Evolutionary conservation across 176 grass and related monocot genomes (phyloP), one percentile per base, ranked within the genome.

Genomic region (Ananas comosus): DNA sequence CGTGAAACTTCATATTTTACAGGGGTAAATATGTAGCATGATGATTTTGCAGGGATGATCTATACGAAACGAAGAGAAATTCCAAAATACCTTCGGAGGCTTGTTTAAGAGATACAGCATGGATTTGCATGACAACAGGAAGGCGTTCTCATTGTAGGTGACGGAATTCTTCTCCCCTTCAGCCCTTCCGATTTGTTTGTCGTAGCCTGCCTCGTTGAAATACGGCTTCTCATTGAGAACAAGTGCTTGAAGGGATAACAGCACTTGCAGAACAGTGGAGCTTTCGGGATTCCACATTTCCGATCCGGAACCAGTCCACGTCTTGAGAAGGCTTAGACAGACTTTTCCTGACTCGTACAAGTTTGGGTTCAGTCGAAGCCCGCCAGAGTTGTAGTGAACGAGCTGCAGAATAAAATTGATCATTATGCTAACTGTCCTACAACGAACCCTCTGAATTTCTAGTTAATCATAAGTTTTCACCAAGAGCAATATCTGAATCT

Each of bases 181-280:
- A 12, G 87, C 84, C 75, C 88, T 93, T 42, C 94, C 94, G 33
- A 99, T 67, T 77, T 93, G 91, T 72, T 93, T 92, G 73, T 99
- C 94, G 10, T 90, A 99, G 50, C 94, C 94, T 0, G 94, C 94
- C 70, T 99, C 94, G 0, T 99, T 99, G 57, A 99, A 99, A 52
- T 99, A 99, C 49, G 94, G 94, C 48, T 99, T 99, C 57, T 93
- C 94, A 23, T 99, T 99, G 56, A 99, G 85, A 78, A 99, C 94
- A 53, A 99, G 94, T 57, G 86, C 94, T 72, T 99, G 94, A 76
- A 99, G 87, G 11, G 94, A 99, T 63, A 99, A 76, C 68, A 99
- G 48, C 50, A 99, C 71, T 51, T 99, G 94, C 82, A 99, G 87
- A 76, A 99, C 54, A 33, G 90, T 99, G 9, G 94, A 99, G 56